A percentile compares a stretch with the other conserved stretches of the same genome.
Evolutionary conservation across 2,329 filamentous ascomycete species (phyloP).

Genomic region (Penicillium sp.): DNA sequence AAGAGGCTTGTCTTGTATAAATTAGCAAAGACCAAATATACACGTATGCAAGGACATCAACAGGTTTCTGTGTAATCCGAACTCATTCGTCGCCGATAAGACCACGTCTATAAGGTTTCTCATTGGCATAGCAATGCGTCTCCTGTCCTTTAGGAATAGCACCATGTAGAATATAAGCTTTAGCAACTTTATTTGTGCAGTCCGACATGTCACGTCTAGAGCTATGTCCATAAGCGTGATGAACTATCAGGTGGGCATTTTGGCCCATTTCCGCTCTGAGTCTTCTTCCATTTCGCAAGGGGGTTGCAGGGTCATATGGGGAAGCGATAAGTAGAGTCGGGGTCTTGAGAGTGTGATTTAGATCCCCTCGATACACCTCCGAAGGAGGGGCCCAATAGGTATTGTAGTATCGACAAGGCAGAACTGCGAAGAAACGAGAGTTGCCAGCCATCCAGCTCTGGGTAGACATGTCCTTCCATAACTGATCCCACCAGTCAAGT

Average conservation of each 20-base stretch:
- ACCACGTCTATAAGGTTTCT: not conserved
- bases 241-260: conserved; percentile 15
- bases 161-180: conserved; percentile 13
- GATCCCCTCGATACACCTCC: conserved; percentile 16
- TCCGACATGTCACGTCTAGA: conserved; percentile 10
- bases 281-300: conserved; percentile 13
- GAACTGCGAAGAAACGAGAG: conserved; percentile 11
- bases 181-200: conserved; percentile 13
- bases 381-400: conserved; percentile 12
- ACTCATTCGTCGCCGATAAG: not conserved
- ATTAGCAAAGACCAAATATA: too few relatives aligned
- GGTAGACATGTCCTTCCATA: conserved; percentile 12
- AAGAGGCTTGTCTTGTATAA: too few relatives aligned
- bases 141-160: conserved; percentile 7
- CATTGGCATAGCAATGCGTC: not conserved
- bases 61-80: not conserved
- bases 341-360: conserved; percentile 15
- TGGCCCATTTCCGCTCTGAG: conserved; percentile 15
- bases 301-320: conserved; percentile 16
- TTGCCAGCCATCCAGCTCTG: conserved; percentile 18
- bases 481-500: conserved; percentile 12
- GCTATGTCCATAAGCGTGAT: conserved; percentile 17
- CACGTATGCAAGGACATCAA: not conserved
- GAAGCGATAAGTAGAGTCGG: conserved; percentile 11
- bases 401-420: conserved; percentile 12